These are phyloP conservation scores for Axilococcus clingmanii DNA, from an alignment of 139 green algal genomes.

Conservation along the genomic window DNA sequence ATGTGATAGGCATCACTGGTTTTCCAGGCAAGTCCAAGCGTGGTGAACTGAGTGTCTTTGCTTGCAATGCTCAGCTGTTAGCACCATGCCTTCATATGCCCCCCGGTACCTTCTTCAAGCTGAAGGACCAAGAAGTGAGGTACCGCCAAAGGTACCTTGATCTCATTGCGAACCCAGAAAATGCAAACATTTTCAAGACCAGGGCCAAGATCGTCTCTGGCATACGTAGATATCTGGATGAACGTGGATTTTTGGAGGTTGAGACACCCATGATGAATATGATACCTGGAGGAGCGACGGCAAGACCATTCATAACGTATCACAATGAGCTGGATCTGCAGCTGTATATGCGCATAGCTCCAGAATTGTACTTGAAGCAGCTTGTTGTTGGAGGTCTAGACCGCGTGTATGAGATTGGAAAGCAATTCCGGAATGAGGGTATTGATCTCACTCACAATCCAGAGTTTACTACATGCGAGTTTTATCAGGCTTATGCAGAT, in stretches of 20 bases:
- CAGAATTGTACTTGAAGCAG: constrained; percentile 98
- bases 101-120: constrained; percentile 59
- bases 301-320: constrained; percentile 90
- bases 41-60: constrained; percentile 94
- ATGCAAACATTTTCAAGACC: constrained; percentile 70
- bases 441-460: constrained; percentile 99
- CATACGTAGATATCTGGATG: constrained; percentile 85
- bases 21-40: constrained; percentile 93
- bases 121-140: constrained; percentile 90
- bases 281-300: constrained; percentile 85
- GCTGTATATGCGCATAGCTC: constrained; percentile 97
- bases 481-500: constrained; percentile 96
- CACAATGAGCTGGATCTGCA: constrained; percentile 99
- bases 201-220: constrained; percentile 76
- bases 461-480: constrained; percentile 99
- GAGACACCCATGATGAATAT: constrained; percentile 93
- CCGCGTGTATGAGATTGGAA: constrained; percentile 78
- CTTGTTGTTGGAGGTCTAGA: constrained; percentile 96
- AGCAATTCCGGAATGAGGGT: constrained; percentile 91
- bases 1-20: constrained; percentile 90
- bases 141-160: constrained; percentile 97
- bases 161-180: constrained; percentile 78
- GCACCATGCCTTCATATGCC: constrained; percentile 98
- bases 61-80: constrained; percentile 59
- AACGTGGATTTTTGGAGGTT: constrained; percentile 88